Conservation (phyloP, 2,329 filamentous ascomycete species). For the Chrysosporium queenslandicum region DNA sequence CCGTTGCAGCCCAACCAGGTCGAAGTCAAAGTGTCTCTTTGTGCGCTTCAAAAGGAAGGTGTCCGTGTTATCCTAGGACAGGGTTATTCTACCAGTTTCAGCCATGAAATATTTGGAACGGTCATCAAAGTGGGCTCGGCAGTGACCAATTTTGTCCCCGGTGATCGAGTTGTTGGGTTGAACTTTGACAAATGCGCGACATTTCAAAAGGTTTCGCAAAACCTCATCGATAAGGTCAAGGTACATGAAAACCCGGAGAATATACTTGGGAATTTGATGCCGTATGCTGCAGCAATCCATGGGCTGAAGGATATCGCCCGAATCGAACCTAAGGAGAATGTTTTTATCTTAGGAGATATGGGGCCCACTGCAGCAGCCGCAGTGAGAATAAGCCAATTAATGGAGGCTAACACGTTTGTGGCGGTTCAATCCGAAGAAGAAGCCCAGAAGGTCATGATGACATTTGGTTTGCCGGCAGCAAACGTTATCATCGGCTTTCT, state of each 20-base stretch:
- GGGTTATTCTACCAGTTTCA: constrained; percentile 14
- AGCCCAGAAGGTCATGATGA: background rate
- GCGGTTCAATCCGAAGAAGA: constrained; percentile 12
- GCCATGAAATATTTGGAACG: constrained; percentile 12
- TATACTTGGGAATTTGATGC: constrained; percentile 13
- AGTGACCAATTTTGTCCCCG: constrained; percentile 4
- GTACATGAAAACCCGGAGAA: constrained; percentile 11
- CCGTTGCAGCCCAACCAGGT: too few relatives aligned
- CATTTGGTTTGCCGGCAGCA: too few relatives aligned
- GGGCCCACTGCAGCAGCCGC: constrained; percentile 18
- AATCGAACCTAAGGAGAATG: constrained; percentile 14
- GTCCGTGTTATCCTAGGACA: constrained; percentile 6
- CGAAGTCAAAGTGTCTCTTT: constrained; percentile 9
- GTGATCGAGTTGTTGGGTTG: constrained; percentile 12
- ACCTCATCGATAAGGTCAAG: constrained; percentile 13
- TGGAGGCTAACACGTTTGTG: constrained; percentile 17
- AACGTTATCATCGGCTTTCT: too few relatives aligned
- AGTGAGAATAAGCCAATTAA: constrained; percentile 14
- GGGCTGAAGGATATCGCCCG: constrained; percentile 14
- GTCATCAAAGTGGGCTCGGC: constrained; percentile 9
- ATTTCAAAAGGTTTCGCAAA: constrained; percentile 13
- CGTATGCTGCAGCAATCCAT: constrained; percentile 11
- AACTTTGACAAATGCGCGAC: constrained; percentile 10
- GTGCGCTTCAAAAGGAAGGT: constrained; percentile 21
- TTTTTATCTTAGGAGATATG: constrained; percentile 18